Base-by-base conservation (phyloP, 768 basidiomycete species). In the Mycena polygramma region DNA sequence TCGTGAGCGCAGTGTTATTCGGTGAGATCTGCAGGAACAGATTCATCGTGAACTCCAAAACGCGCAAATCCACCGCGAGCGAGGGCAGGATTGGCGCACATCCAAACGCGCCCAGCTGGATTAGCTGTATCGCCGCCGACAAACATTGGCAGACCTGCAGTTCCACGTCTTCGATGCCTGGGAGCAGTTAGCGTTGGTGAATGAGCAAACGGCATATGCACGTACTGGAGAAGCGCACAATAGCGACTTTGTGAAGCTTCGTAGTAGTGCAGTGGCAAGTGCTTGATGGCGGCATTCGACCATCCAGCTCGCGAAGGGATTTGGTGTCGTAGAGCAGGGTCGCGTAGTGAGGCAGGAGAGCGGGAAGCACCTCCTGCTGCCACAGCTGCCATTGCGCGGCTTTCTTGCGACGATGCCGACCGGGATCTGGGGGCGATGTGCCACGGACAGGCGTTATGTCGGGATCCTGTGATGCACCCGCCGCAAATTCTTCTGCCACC, bases 11-110 rank as follows among this genome's bases (percentile, higher is more conserved):
- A 10, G 60, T 63, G 14, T 54, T 62, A 24, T 68, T 63, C 19
- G 67, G 67, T 0, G 67, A 30, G 36, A 68, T 58, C 15, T 62
- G 60, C 4, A 68, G 10, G 54, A 68, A 68, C 7, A 68, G 20
- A 22, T 49, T 63, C 22, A 19, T 24, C 4, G 46, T 8, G 36
- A 68, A 61, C 11, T 68, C 67, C 19, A 68, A 17, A 5, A 68
- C 52, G 5, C 53, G 67, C 36, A 68, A 13, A 30, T 68, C 67
- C 13, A 68, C 67, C 5, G 67, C 67, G 9, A 68, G 36, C 1
- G 53, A 26, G 11, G 67, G 67, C 1, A 14, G 36, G 2, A 68
- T 6, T 1, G 66, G 67, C 2, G 67, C 52, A 35, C 52, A 68
- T 2, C 45, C 37, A 14, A 68, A 68, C 10, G 45, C 39, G 3